Percentiles rank a stretch among this genome's conserved stretches.
These are phyloP conservation scores for Trypanosoma vivax DNA, from an alignment of 208 protist genomes.

Conservation along the genomic window DNA sequence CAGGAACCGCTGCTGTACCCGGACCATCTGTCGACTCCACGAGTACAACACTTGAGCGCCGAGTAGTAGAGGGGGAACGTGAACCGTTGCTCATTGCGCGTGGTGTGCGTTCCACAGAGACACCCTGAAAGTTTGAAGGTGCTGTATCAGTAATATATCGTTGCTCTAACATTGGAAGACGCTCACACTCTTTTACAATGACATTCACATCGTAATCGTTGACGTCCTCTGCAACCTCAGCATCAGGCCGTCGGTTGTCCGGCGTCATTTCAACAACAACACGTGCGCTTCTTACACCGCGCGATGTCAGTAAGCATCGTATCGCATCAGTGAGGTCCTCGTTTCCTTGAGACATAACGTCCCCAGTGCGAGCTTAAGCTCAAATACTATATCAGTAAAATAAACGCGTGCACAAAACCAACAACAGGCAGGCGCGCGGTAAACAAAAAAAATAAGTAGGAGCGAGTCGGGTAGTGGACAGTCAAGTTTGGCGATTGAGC, in stretches of 20 bases:
- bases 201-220: not conserved
- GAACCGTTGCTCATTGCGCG: too few relatives aligned
- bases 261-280: slow-evolving; percentile 35
- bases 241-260: not conserved
- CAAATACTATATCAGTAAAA: too few relatives aligned
- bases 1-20: not conserved
- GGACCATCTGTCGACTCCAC: slow-evolving; percentile 3
- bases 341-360: slow-evolving; percentile 8
- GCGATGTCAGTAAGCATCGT: slow-evolving; percentile 36
- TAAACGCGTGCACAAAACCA: too few relatives aligned
- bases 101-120: too few relatives aligned
- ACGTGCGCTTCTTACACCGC: slow-evolving; percentile 37
- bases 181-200: not conserved
- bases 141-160: not conserved
- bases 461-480: too few relatives aligned
- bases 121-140: too few relatives aligned
- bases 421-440: too few relatives aligned
- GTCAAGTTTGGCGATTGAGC: too few relatives aligned
- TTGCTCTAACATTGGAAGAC: not conserved
- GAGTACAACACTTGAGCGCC: slow-evolving; percentile 6
- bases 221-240: not conserved
- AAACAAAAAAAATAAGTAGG: too few relatives aligned
- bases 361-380: too few relatives aligned
- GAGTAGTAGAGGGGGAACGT: slow-evolving; percentile 12
- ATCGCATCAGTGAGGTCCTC: slow-evolving; percentile 36